Evolutionary conservation across 2,329 filamentous ascomycete species (phyloP).

Genomic region (Mycosphaerella sp.): DNA sequence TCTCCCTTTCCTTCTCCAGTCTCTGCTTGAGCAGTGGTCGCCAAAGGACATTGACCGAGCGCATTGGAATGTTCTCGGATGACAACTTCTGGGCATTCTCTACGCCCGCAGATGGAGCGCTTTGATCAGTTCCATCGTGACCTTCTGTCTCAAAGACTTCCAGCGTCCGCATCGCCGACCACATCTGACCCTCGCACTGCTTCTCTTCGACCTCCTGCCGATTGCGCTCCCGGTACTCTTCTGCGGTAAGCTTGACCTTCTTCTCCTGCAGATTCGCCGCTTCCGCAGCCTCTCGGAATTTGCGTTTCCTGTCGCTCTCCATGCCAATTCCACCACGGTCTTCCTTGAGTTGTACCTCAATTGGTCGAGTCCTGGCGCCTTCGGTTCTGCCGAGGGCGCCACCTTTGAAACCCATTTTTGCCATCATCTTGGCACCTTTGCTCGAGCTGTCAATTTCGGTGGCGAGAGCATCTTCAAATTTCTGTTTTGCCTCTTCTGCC

Average conservation of each 20-base stretch:
- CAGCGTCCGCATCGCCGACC: constrained; percentile 74
- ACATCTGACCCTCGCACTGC: constrained; percentile 62
- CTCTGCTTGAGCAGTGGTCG: constrained; percentile 65
- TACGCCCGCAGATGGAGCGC: constrained; percentile 13
- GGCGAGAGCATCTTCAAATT: constrained; percentile 68
- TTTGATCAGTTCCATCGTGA: constrained; percentile 18
- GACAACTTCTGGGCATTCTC: not conserved
- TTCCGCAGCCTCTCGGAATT: constrained; percentile 52
- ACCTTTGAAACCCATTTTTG: constrained; percentile 84
- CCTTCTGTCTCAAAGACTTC: constrained; percentile 64
- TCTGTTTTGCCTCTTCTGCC: constrained; percentile 64
- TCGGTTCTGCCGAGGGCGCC: constrained; percentile 62
- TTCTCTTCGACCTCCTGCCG: constrained; percentile 63
- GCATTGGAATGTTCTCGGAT: constrained; percentile 30
- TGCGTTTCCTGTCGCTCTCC: constrained; percentile 76
- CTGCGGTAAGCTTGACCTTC: constrained; percentile 57
- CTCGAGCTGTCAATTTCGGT: constrained; percentile 64
- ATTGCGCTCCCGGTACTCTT: constrained; percentile 67
- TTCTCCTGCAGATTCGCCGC: constrained; percentile 48
- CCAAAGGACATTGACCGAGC: constrained; percentile 69
- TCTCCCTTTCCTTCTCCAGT: constrained; percentile 63
- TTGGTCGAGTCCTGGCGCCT: constrained; percentile 59
- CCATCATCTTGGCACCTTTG: constrained; percentile 95
- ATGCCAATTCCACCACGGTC: constrained; percentile 77
- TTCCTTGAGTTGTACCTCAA: constrained; percentile 70